Percentiles rank a stretch among this genome's conserved stretches.
Evolutionary conservation across 768 basidiomycete species (phyloP).

Genomic region (Boletus pseudo-olivaceus): DNA sequence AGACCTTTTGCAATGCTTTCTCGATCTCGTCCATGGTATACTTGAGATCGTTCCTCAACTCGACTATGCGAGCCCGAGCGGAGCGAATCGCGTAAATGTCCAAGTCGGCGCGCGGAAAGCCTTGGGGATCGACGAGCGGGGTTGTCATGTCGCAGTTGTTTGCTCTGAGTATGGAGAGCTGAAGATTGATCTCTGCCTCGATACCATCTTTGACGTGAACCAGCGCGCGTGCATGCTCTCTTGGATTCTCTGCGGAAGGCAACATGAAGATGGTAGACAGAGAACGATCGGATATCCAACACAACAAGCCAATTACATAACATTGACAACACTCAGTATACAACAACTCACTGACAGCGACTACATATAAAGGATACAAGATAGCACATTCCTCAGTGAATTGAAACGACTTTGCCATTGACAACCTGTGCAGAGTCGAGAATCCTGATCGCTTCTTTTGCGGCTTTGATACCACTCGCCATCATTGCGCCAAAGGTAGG

Average conservation of each 20-base stretch:
- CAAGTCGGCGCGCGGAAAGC: slow-evolving; percentile 86
- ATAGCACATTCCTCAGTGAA: background rate
- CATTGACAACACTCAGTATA: background rate
- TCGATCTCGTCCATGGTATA: slow-evolving; percentile 64
- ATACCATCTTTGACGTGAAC: slow-evolving; percentile 69
- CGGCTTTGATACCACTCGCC: slow-evolving; percentile 70
- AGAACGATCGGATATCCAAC: background rate
- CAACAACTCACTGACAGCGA: background rate
- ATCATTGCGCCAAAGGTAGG: slow-evolving; percentile 83
- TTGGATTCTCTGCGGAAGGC: slow-evolving; percentile 42
- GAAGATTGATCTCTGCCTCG: slow-evolving; percentile 64
- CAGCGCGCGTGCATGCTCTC: slow-evolving; percentile 58
- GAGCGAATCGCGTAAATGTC: slow-evolving; percentile 76
- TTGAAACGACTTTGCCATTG: slow-evolving; percentile 53
- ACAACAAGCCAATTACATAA: slow-evolving; percentile 9
- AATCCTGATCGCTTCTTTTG: slow-evolving; percentile 57
- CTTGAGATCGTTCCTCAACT: slow-evolving; percentile 75
- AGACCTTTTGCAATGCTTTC: slow-evolving; percentile 65
- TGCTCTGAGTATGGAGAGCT: slow-evolving; percentile 57
- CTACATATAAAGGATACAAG: background rate
- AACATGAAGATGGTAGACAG: slow-evolving; percentile 27
- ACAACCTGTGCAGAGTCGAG: slow-evolving; percentile 47
- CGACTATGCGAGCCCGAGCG: slow-evolving; percentile 74
- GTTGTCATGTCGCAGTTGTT: slow-evolving; percentile 66
- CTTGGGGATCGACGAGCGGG: slow-evolving; percentile 80